phyloP scores from a whole-genome alignment of 169 alveolate genomes.

The Plasmodium billcollinsi region DNA sequence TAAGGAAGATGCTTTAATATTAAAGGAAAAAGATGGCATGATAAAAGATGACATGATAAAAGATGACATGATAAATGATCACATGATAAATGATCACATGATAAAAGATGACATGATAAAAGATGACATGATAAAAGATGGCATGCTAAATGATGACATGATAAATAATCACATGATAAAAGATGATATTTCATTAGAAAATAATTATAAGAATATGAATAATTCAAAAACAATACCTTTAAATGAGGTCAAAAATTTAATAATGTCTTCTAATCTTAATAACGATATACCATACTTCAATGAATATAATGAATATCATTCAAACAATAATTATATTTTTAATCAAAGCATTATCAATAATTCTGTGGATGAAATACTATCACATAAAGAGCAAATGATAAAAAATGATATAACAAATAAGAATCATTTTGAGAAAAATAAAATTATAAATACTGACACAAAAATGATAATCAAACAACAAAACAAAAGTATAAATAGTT shows the following conservation, averaged over 20 bases:
- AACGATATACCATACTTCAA: not conserved
- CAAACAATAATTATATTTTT: conserved; percentile 8
- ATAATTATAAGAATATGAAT: not conserved
- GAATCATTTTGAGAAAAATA: not conserved
- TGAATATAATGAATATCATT: conserved; percentile 6
- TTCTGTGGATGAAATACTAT: not conserved
- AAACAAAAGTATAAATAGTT: no score
- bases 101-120: no score
- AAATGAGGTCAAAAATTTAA: conserved; percentile 17
- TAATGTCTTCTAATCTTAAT: not conserved
- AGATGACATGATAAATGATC: no score
- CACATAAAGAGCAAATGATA: not conserved
- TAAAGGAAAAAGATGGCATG: not conserved
- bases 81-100: no score
- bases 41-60: not conserved
- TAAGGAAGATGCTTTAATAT: not conserved
- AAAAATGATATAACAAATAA: not conserved
- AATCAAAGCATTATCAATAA: not conserved
- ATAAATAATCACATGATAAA: not conserved
- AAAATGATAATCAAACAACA: not conserved
- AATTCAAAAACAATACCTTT: conserved; percentile 13
- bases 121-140: no score
- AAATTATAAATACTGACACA: not conserved
- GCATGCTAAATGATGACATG: no score
- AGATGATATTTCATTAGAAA: not conserved